Base-by-base conservation (phyloP, 1,139 yeast genomes). In the Lodderomyces parapsilosis region DNA sequence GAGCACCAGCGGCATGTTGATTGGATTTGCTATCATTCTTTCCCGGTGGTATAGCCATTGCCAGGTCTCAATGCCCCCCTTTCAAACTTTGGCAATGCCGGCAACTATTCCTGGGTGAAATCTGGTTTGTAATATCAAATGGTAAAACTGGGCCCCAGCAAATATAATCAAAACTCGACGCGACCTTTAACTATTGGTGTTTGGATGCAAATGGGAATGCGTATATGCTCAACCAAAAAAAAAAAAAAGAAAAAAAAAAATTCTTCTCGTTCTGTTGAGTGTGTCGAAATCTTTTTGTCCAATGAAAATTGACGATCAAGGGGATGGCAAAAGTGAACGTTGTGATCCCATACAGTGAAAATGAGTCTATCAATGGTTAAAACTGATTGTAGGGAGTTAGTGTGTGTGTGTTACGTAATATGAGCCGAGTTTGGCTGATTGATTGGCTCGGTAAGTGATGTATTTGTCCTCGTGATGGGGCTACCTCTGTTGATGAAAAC, bases 1-100 rank as follows among this genome's bases (percentile, higher is more conserved):
- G 71, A 40, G 93, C 88, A 40, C 82, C 80, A 32, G 76, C 65
- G 33, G 72, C 56, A 41, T 68, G 57, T 51, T 60, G 74, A 43
- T 56, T 62, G 43, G 68, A 63, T 41, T 59, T 65, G 43, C 68
- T 62, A 37, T 62, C 51, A 42, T 58, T 63, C 42, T 60, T 62
- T 43, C 62, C 55, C 39, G 65, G 66, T 40, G 59, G 59, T 42
- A 64, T 39, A 3, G 41, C 41, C 41, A 39, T 39, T 22, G 36
- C 41, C 36, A 27, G 41, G 41, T 14, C 19, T 18, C 7, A 18
- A 37, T 14, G 17, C 20, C 40, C 40, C 14, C 11, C 30, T 15
- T 30, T 15, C 18, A 6, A 20, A 20, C 23, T n/a, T n/a, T 28
- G 19, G n/a, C n/a, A 30, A n/a, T 8, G 10, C 36, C 13, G 25